Evolutionary conservation across 2,329 filamentous ascomycete genomes (phyloP).

Genomic region (Furcasterigmium furcatum): DNA sequence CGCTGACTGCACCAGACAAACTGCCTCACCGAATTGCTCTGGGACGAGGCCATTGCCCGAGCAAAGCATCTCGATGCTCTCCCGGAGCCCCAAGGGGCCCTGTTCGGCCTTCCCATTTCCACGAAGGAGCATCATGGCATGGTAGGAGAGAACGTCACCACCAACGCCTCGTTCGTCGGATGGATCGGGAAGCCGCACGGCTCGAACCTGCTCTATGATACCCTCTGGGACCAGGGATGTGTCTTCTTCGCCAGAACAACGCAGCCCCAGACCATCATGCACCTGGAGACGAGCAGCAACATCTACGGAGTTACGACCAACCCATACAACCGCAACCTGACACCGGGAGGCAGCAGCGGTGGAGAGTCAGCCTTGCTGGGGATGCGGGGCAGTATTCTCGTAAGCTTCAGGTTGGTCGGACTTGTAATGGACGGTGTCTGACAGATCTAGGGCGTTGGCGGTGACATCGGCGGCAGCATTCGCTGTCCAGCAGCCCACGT

Average conservation of each 20-base stretch:
- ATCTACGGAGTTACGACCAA: slow-evolving; percentile 35
- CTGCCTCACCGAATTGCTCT: slow-evolving; percentile 30
- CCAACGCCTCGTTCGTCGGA: slow-evolving; percentile 25
- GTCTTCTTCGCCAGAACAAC: slow-evolving; percentile 39
- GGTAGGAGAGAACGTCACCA: slow-evolving; percentile 22
- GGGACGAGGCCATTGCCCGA: slow-evolving; percentile 37
- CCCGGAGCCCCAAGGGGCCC: slow-evolving; percentile 30
- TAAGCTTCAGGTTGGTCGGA: neutral
- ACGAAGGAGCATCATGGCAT: slow-evolving; percentile 17
- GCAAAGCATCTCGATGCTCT: slow-evolving; percentile 27
- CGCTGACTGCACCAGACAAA: slow-evolving; percentile 22
- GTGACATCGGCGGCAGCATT: neutral
- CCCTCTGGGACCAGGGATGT: slow-evolving; percentile 23
- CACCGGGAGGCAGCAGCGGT: slow-evolving; percentile 37
- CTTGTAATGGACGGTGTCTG: neutral
- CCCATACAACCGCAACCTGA: slow-evolving; percentile 32
- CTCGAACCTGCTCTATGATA: slow-evolving; percentile 25
- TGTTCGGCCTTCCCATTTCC: slow-evolving; percentile 27
- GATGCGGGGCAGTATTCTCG: neutral
- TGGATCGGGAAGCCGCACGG: slow-evolving; percentile 25
- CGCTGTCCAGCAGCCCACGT: neutral
- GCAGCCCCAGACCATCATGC: slow-evolving; percentile 34
- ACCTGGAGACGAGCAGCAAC: slow-evolving; percentile 28
- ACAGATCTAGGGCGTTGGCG: neutral
- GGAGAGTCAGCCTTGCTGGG: slow-evolving; percentile 23